Base-by-base conservation (phyloP, 2,329 filamentous ascomycete genomes). In the Pyrenophora tritici-repentis region DNA sequence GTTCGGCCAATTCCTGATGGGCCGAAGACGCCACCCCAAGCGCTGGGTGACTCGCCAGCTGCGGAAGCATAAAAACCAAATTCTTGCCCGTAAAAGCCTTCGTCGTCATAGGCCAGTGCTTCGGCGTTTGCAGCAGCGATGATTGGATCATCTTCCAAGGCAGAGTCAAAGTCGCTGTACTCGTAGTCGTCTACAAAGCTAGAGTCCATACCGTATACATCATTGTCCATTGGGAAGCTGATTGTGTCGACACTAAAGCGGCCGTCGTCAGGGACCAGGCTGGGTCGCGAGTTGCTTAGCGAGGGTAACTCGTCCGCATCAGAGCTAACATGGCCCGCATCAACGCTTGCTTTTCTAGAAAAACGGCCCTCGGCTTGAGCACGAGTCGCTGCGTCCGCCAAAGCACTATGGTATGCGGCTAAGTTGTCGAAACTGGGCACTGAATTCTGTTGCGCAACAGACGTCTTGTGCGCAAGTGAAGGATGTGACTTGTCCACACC, bases 91-190 rank as follows among this genome's bases (percentile, higher is more conserved):
- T 99, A 99, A 78, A 94, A 95, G 0, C 91, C 93, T 58, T 97
- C 93, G 6, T 87, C 87, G 66, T 99, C 94, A 61, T 91, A 92
- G 38, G 94, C 93, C 6, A 99, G 80, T 1, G 89, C 94, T 70
- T 94, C 92, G 0, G 93, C 92, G 63, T 99, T 99, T 4, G 94
- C 94, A 50, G 91, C 94, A 0, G 92, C 93, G 53, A 99, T 95
- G 62, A 97, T 94, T 26, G 86, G 86, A 63, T 97, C 92, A 59
- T 97, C 91, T 52, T 77, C 74, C 13, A 76, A 60, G 2, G 67
- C 72, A 37, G 67, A 72, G 31, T 76, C 74, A 39, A 74, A 75
- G 18, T 78, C 73, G 48, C 90, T 89, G 42, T 89, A 81, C 37
- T 87, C 85, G 45, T 78, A 78, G 40, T 75, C 71, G 59, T 70